Conservation (phyloP, 164 flowering plant genomes). For the Berberis vulgaris region DNA sequence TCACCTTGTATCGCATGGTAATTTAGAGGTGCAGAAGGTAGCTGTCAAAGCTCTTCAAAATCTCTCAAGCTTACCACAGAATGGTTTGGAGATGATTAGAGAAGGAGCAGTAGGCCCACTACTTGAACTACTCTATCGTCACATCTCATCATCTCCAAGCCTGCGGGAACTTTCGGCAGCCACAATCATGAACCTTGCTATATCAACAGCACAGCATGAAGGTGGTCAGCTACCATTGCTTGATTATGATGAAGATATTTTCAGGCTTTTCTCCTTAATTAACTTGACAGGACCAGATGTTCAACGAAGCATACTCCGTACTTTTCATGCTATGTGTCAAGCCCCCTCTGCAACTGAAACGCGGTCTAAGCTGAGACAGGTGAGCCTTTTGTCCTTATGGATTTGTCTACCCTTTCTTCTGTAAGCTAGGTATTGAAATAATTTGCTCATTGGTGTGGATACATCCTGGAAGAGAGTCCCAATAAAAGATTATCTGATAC, state of each 20-base stretch:
- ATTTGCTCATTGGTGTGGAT: too few relatives aligned
- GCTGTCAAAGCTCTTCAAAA: slow-evolving; percentile 48
- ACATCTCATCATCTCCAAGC: slow-evolving; percentile 23
- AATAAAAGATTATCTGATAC: too few relatives aligned
- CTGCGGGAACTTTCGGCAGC: slow-evolving; percentile 44
- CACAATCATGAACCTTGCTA: slow-evolving; percentile 49
- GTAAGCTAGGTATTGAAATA: neutral
- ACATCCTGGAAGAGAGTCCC: too few relatives aligned
- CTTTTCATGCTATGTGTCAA: slow-evolving; percentile 50
- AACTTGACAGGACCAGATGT: slow-evolving; percentile 34
- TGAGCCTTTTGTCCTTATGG: slow-evolving; percentile 8
- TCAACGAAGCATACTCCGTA: slow-evolving; percentile 40
- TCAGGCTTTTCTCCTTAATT: slow-evolving; percentile 42
- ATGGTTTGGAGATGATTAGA: slow-evolving; percentile 50
- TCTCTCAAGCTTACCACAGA: slow-evolving; percentile 46
- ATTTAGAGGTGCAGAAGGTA: slow-evolving; percentile 26
- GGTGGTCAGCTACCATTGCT: slow-evolving; percentile 26
- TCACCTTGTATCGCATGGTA: slow-evolving; percentile 30
- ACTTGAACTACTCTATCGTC: slow-evolving; percentile 40
- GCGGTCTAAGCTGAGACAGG: slow-evolving; percentile 52
- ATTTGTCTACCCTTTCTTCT: neutral
- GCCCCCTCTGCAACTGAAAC: slow-evolving; percentile 33
- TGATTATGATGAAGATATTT: slow-evolving; percentile 53
- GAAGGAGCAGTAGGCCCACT: slow-evolving; percentile 41
- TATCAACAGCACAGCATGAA: slow-evolving; percentile 32